These are phyloP conservation scores for Paradendryphiella salina DNA, from an alignment of 2,329 filamentous ascomycete genomes.

Conservation along the genomic window DNA sequence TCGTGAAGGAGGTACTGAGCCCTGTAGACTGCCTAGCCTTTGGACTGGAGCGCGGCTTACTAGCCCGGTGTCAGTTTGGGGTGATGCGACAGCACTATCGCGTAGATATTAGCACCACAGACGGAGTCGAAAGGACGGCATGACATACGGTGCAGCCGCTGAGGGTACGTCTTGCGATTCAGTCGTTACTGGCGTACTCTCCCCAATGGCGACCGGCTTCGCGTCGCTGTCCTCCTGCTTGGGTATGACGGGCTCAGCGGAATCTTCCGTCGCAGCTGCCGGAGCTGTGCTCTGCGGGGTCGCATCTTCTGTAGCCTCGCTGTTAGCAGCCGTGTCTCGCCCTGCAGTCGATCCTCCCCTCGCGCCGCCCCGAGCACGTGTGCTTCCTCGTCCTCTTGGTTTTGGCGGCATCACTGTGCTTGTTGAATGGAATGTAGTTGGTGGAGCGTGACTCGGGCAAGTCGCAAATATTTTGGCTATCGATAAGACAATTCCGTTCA, in stretches of 20 bases:
- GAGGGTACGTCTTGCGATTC: slow-evolving; percentile 20
- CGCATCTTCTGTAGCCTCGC: slow-evolving; percentile 19
- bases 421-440: neutral
- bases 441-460: slow-evolving; percentile 14
- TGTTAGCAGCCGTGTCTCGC: slow-evolving; percentile 13
- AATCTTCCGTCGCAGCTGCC: slow-evolving; percentile 10
- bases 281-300: slow-evolving; percentile 22
- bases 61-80: slow-evolving; percentile 24
- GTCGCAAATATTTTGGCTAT: slow-evolving; percentile 33
- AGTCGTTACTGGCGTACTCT: slow-evolving; percentile 16
- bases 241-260: slow-evolving; percentile 16
- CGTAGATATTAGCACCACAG: slow-evolving; percentile 3
- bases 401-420: slow-evolving; percentile 39
- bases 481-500: slow-evolving; percentile 20
- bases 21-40: slow-evolving; percentile 37
- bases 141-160: slow-evolving; percentile 18
- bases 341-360: slow-evolving; percentile 25
- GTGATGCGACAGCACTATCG: slow-evolving; percentile 19
- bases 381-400: slow-evolving; percentile 29
- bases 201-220: slow-evolving; percentile 17
- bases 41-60: slow-evolving; percentile 29
- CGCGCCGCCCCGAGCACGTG: slow-evolving; percentile 27
- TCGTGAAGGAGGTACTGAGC: slow-evolving; percentile 33
- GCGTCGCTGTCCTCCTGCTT: slow-evolving; percentile 28
- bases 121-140: neutral